Conservation (phyloP, 805 yeast genomes). For the Starmerella floris region DNA sequence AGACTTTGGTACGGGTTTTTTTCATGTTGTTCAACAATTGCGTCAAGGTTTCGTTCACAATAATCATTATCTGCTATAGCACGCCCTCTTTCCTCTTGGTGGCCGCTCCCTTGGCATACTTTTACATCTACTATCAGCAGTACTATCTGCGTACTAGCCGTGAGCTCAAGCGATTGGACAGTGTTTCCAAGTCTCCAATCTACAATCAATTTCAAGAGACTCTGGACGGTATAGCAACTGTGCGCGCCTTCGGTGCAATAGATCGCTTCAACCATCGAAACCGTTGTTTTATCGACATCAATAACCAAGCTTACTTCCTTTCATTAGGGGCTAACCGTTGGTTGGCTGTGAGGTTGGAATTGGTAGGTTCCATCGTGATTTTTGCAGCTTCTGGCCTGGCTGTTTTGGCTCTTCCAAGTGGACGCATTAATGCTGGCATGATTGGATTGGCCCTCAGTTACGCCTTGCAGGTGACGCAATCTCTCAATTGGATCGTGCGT, state of each 20-base stretch:
- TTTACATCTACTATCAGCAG: conserved; percentile 58
- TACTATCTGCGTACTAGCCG: conserved; percentile 59
- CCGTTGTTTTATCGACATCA: conserved; percentile 51
- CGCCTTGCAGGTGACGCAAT: conserved; percentile 83
- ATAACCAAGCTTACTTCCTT: conserved; percentile 87
- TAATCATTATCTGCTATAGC: conserved; percentile 65
- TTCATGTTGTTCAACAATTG: conserved; percentile 29
- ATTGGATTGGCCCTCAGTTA: conserved; percentile 90
- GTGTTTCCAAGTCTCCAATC: conserved; percentile 60
- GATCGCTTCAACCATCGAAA: conserved; percentile 49
- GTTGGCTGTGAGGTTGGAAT: conserved; percentile 90
- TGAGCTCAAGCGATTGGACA: conserved; percentile 62
- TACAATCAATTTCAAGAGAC: conserved; percentile 76
- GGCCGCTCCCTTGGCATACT: conserved; percentile 49
- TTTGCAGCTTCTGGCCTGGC: conserved; percentile 74
- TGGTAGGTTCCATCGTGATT: conserved; percentile 78
- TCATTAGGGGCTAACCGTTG: conserved; percentile 89
- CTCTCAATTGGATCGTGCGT: conserved; percentile 93
- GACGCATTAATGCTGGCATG: conserved; percentile 71
- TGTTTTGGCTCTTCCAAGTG: conserved; percentile 52
- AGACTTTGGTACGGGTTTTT: conserved; percentile 35
- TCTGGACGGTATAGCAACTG: conserved; percentile 60
- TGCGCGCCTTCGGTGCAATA: conserved; percentile 60
- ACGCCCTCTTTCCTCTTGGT: conserved; percentile 77
- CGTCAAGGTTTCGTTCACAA: conserved; percentile 42